Conservation (phyloP, 306 rosid species). For the Gastrolobium bilobum region DNA sequence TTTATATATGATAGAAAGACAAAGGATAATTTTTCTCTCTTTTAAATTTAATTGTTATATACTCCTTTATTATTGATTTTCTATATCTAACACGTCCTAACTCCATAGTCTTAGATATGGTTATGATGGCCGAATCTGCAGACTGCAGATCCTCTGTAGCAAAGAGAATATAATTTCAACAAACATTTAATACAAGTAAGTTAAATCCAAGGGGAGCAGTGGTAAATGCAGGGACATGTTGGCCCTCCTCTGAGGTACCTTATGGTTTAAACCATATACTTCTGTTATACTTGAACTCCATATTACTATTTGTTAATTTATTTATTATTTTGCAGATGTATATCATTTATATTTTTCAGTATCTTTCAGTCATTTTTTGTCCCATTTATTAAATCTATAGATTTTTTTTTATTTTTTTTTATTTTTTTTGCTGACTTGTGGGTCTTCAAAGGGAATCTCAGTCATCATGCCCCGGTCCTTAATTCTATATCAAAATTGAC, state of each 20-base stretch:
- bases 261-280: conserved; percentile 45
- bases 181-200: conserved; percentile 54
- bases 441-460: conserved; percentile 55
- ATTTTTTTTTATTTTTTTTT: background rate
- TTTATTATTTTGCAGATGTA: background rate
- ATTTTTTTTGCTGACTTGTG: conserved; percentile 41
- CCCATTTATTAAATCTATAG: conserved; percentile 31
- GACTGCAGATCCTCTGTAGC: conserved; percentile 62
- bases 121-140: conserved; percentile 79
- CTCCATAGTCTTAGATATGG: conserved; percentile 60
- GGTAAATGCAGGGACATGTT: conserved; percentile 48
- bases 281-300: conserved; percentile 46
- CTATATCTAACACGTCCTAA: conserved; percentile 8
- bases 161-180: conserved; percentile 50
- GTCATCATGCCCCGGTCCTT: conserved; percentile 58
- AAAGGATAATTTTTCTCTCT: background rate
- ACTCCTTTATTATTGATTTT: conserved; percentile 13
- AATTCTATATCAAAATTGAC: conserved; percentile 58
- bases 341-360: background rate
- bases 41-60: background rate
- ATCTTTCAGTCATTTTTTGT: conserved; percentile 39
- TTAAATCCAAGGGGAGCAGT: conserved; percentile 45
- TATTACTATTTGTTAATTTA: conserved; percentile 34
- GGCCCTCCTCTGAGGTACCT: conserved; percentile 44
- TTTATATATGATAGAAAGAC: background rate